phyloP scores from a whole-genome alignment of 345 rosid species.

The Populus simonii region DNA sequence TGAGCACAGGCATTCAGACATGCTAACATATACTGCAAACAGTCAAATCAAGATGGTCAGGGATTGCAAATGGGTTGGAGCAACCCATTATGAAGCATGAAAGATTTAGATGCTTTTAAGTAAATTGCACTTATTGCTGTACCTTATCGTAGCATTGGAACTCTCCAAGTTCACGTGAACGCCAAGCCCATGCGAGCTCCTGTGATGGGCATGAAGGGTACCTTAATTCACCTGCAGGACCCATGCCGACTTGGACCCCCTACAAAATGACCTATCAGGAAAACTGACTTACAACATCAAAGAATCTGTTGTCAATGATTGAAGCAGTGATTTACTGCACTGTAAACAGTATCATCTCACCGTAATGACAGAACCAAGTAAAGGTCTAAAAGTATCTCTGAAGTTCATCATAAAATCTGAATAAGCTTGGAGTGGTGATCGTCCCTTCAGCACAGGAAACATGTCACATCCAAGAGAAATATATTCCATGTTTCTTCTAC shows the following conservation, averaged over 20 bases:
- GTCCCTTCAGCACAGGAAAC: slow-evolving; percentile 47
- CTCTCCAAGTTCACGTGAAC: slow-evolving; percentile 43
- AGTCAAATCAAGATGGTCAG: not conserved
- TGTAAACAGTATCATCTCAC: slow-evolving; percentile 21
- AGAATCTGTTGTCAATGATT: slow-evolving; percentile 2
- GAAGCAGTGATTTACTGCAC: not conserved
- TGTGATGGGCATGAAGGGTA: slow-evolving; percentile 49
- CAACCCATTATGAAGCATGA: not conserved
- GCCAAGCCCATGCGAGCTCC: slow-evolving; percentile 39
- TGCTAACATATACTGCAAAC: slow-evolving; percentile 47
- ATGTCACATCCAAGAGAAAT: slow-evolving; percentile 56
- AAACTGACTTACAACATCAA: not conserved
- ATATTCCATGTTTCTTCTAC: slow-evolving; percentile 48
- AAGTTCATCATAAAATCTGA: slow-evolving; percentile 54
- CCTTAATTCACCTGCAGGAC: slow-evolving; percentile 57
- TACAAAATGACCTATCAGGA: slow-evolving; percentile 9
- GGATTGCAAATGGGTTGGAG: not conserved
- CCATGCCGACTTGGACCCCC: slow-evolving; percentile 62
- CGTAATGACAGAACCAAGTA: slow-evolving; percentile 41
- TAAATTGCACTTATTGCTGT: slow-evolving; percentile 2
- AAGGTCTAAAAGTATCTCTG: slow-evolving; percentile 42
- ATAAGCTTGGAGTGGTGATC: slow-evolving; percentile 55
- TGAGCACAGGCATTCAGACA: slow-evolving; percentile 43
- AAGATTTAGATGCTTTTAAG: not conserved
- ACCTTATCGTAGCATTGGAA: slow-evolving; percentile 64